These are phyloP conservation scores for Abrus pulchellus DNA, from an alignment of 306 rosid genomes.

Conservation along the genomic window DNA sequence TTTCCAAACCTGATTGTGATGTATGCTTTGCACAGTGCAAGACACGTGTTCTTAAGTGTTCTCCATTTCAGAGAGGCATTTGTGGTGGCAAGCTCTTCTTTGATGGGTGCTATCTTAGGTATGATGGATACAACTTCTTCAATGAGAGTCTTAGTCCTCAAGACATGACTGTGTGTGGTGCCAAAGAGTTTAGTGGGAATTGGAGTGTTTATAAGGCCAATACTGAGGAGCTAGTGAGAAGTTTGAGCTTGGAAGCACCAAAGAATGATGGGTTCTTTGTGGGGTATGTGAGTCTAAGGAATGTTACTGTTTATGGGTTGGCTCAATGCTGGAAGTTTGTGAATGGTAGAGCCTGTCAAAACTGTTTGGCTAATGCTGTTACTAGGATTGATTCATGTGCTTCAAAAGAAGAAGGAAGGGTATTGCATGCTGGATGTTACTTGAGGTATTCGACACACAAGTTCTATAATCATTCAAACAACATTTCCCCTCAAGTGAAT, in stretches of 20 bases:
- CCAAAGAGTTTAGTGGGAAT: conserved; percentile 33
- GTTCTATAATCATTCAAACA: conserved; percentile 41
- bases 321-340: conserved; percentile 48
- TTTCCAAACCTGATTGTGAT: conserved; percentile 63
- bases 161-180: conserved; percentile 46
- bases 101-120: conserved; percentile 83
- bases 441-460: conserved; percentile 35
- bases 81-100: conserved; percentile 64
- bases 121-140: conserved; percentile 64
- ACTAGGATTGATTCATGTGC: conserved; percentile 41
- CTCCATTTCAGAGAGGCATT: conserved; percentile 63
- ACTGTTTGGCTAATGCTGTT: conserved; percentile 38
- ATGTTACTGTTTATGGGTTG: conserved; percentile 48
- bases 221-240: conserved; percentile 16
- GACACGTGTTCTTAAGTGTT: conserved; percentile 60
- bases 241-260: conserved; percentile 40
- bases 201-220: conserved; percentile 32
- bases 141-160: conserved; percentile 52
- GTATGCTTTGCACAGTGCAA: conserved; percentile 73
- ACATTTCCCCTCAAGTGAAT: background rate
- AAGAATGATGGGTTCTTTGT: conserved; percentile 45
- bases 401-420: conserved; percentile 42
- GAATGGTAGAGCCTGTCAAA: conserved; percentile 16
- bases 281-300: conserved; percentile 28
- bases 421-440: conserved; percentile 46